These are phyloP conservation scores for Eucalyptus shirleyi DNA, from an alignment of 345 rosid species.

Conservation along the genomic window DNA sequence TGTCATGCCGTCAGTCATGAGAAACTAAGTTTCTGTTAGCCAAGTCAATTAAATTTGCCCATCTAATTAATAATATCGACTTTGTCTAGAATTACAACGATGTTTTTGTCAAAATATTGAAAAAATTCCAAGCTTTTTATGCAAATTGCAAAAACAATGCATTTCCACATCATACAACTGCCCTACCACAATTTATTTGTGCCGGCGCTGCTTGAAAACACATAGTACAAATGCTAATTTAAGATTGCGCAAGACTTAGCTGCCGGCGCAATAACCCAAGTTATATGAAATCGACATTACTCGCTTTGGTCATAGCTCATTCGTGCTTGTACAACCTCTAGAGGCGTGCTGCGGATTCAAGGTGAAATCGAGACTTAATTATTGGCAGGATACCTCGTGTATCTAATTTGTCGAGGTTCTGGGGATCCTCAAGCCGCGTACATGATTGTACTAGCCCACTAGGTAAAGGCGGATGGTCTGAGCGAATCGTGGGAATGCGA, in stretches of 20 bases:
- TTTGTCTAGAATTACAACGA: fast-evolving
- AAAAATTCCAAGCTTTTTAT: background rate
- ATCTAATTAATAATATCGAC: no score
- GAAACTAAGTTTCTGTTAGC: background rate
- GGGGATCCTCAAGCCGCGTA: background rate
- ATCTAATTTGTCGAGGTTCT: background rate
- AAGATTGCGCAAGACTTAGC: background rate
- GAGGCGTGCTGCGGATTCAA: background rate
- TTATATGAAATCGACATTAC: background rate
- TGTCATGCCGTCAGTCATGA: background rate
- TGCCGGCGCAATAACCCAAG: background rate
- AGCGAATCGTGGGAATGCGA: background rate
- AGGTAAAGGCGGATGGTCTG: background rate
- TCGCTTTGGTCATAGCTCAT: background rate
- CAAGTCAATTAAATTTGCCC: background rate
- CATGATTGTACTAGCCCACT: background rate
- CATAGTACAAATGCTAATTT: background rate
- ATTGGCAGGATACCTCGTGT: background rate
- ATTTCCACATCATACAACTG: background rate
- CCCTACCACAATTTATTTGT: background rate
- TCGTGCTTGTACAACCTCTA: background rate
- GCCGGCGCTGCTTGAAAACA: background rate
- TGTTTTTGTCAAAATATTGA: background rate
- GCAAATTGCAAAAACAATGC: background rate
- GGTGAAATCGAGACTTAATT: background rate